These are phyloP conservation scores for Talaromyces borbonicus DNA, from an alignment of 495 filamentous ascomycete genomes.

Conservation along the genomic window DNA sequence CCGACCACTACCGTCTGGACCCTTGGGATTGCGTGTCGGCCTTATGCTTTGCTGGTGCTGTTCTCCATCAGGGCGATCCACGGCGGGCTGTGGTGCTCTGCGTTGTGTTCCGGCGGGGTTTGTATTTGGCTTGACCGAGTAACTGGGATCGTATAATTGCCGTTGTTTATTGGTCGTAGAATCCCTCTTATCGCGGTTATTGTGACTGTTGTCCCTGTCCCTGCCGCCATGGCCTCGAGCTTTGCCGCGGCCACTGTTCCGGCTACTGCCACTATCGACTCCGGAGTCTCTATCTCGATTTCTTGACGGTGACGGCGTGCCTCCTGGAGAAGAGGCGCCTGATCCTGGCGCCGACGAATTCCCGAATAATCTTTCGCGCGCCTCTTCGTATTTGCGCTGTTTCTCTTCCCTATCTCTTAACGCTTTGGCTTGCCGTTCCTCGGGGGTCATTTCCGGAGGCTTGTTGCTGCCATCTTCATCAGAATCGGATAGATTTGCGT, in stretches of 20 bases:
- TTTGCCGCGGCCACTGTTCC: constrained; percentile 25
- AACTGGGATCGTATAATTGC: constrained; percentile 68
- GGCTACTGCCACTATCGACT: constrained; percentile 3
- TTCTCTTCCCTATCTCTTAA: constrained; percentile 76
- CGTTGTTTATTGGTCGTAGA: constrained; percentile 31
- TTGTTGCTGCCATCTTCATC: constrained; percentile 53
- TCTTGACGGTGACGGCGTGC: constrained; percentile 51
- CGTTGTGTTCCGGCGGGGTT: constrained; percentile 34
- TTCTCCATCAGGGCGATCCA: constrained; percentile 18
- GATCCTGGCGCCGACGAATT: constrained; percentile 37
- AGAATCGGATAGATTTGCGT: constrained; percentile 46
- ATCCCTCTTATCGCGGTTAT: constrained; percentile 34
- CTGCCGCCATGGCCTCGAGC: constrained; percentile 24
- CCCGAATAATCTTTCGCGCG: constrained; percentile 74
- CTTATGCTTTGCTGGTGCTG: constrained; percentile 30
- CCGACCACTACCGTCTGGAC: constrained; percentile 65
- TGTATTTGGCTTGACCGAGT: constrained; percentile 49
- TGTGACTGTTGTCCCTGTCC: constrained; percentile 12
- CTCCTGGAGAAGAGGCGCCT: constrained; percentile 48
- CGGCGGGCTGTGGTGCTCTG: constrained; percentile 33
- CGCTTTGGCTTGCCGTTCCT: constrained; percentile 64
- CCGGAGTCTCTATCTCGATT: constrained; percentile 22
- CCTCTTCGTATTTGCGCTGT: constrained; percentile 79
- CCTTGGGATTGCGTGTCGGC: constrained; percentile 59
- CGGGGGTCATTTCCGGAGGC: constrained; percentile 47